Percentiles rank a stretch among this genome's conserved stretches.
These are phyloP conservation scores for Plasmopara viticola DNA, from an alignment of 352 stramenopile species.

Conservation along the genomic window DNA sequence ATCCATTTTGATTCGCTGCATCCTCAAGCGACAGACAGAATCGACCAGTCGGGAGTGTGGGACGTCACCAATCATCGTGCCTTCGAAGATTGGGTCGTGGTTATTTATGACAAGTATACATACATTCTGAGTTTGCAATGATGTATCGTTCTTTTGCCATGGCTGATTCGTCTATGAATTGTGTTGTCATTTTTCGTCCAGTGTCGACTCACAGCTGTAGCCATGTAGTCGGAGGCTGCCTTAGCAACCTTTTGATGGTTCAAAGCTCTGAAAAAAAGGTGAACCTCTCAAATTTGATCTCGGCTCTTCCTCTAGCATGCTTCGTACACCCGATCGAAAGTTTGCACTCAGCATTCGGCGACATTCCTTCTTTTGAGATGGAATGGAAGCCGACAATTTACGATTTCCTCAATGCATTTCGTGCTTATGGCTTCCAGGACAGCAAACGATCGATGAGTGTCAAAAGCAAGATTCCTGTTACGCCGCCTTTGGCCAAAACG, in stretches of 20 bases:
- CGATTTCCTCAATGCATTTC: slow-evolving; percentile 73
- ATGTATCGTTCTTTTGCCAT: neutral
- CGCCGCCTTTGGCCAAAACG: slow-evolving; percentile 22
- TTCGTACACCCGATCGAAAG: slow-evolving; percentile 51
- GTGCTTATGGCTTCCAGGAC: slow-evolving; percentile 73
- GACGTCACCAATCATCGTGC: slow-evolving; percentile 28
- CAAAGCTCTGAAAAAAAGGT: slow-evolving; percentile 18
- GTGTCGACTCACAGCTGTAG: slow-evolving; percentile 68
- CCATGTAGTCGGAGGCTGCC: slow-evolving; percentile 61
- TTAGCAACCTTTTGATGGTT: slow-evolving; percentile 65
- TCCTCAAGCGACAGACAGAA: slow-evolving; percentile 28
- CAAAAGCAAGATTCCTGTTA: slow-evolving; percentile 63
- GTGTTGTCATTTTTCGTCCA: slow-evolving; percentile 16
- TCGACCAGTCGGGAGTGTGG: slow-evolving; percentile 6
- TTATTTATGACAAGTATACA: slow-evolving; percentile 77
- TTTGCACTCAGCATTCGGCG: slow-evolving; percentile 33
- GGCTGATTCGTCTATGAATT: slow-evolving; percentile 8
- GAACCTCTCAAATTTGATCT: slow-evolving; percentile 21
- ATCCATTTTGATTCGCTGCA: slow-evolving; percentile 52
- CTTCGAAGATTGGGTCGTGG: slow-evolving; percentile 59
- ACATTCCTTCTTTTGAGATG: slow-evolving; percentile 41
- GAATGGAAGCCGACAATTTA: slow-evolving; percentile 66
- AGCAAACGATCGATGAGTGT: slow-evolving; percentile 80
- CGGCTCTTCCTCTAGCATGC: slow-evolving; percentile 40
- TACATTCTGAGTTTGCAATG: neutral